Base-by-base conservation (phyloP, 305 asterid species). In the Salvia sclarea region DNA sequence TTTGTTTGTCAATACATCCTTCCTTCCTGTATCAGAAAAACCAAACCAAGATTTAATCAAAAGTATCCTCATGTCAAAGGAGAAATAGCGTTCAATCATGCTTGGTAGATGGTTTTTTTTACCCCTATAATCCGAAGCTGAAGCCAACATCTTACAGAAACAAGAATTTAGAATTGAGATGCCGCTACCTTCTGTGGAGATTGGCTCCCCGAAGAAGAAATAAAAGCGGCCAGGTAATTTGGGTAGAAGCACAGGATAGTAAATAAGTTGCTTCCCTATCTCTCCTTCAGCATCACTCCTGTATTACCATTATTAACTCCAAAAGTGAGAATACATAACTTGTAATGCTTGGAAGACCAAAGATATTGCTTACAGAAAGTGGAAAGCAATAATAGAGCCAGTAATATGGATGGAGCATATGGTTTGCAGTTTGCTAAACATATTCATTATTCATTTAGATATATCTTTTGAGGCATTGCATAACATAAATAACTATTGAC, bases 151-250 rank as follows among this genome's bases (percentile, higher is more conserved):
- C 30, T 37, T 11, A 38, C 10, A 6, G 30, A 25, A 44, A 14
- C 40, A 63, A 30, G 69, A 22, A 16, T 25, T 14, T 17, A 30
- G 69, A 22, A 16, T 25, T 14, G n/a, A 33, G 61, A 64, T 2
- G 30, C 11, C 33, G 48, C 35, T 73, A 80, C 88, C 89, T 77
- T 82, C 60, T 63, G 89, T 86, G 20, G 72, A 79, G 50, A 83
- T 82, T 68, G 92, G 86, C 75, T 86, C 77, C 54, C 92, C 89
- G 11, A 81, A 83, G 13, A 73, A 66, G 74, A 53, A 86, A 69
- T 86, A 86, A 40, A 86, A 64, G 3, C 89, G 84, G 28, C 87
- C 87, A 0, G 89, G 87, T 59, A 83, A 64, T 44, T 86, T 86
- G 2, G 88, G 92, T 61, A 68, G 57, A 54, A 53, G 17, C 9